phyloP scores from a whole-genome alignment of 371 early-diverging fungal genomes.

The Haplosporangium sp. region DNA sequence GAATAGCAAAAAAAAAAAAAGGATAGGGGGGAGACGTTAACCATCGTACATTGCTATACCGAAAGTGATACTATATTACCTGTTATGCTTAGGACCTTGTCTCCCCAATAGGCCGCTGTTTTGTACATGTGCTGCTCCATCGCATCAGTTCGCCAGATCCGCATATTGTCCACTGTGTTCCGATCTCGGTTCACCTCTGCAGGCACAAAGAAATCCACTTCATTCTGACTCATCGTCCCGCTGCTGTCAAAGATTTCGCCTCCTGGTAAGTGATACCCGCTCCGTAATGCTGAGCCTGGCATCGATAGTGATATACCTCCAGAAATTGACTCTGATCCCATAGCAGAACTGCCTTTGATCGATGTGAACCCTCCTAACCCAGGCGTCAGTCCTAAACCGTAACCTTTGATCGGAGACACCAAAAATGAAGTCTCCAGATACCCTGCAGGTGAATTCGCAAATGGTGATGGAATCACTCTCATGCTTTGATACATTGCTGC shows the following conservation, averaged over 20 bases:
- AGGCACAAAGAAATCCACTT: conserved; percentile 19
- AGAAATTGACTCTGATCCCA: conserved; percentile 19
- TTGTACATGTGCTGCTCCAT: conserved; percentile 61
- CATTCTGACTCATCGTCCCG: conserved; percentile 4
- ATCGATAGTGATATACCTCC: not conserved
- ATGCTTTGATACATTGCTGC: conserved; percentile 14
- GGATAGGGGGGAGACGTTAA: not conserved
- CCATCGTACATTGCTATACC: too few relatives aligned
- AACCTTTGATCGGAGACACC: conserved; percentile 24
- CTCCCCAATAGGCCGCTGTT: conserved; percentile 72
- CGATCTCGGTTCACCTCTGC: conserved; percentile 28
- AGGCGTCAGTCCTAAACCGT: not conserved
- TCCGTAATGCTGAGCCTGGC: conserved; percentile 6
- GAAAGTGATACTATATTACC: conserved; percentile 40
- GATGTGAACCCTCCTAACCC: not conserved
- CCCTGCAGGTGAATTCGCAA: conserved; percentile 35
- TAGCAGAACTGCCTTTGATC: not conserved
- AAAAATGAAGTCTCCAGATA: conserved; percentile 29
- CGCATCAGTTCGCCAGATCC: conserved; percentile 65
- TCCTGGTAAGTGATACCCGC: not conserved
- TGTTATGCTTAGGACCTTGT: conserved; percentile 65
- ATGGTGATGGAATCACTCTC: conserved; percentile 46
- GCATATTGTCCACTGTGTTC: conserved; percentile 54
- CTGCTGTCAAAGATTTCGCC: conserved; percentile 3
- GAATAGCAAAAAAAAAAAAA: too few relatives aligned